Evolutionary conservation across 1,139 yeast genomes (phyloP).

Genomic region (Kurtzmaniella natalensis): DNA sequence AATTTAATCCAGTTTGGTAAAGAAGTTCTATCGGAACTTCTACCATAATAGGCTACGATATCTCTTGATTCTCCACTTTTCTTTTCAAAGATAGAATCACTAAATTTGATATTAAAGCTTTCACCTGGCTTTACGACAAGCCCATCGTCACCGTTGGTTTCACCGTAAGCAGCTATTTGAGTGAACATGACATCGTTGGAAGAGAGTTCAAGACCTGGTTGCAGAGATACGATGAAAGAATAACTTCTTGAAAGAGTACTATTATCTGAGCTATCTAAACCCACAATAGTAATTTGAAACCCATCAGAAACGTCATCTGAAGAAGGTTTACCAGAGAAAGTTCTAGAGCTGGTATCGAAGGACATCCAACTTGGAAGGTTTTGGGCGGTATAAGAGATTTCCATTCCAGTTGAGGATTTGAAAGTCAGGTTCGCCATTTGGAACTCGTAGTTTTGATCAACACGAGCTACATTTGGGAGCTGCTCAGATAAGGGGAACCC

Average conservation of each 20-base stretch:
- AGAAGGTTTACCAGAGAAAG: slow-evolving; percentile 69
- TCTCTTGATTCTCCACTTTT: slow-evolving; percentile 39
- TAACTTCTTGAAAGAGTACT: slow-evolving; percentile 45
- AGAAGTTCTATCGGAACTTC: slow-evolving; percentile 76
- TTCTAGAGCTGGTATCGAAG: slow-evolving; percentile 58
- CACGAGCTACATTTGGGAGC: slow-evolving; percentile 82
- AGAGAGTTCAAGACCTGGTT: slow-evolving; percentile 46
- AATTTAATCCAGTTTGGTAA: slow-evolving; percentile 87
- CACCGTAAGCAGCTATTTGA: slow-evolving; percentile 54
- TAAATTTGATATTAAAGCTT: slow-evolving; percentile 59
- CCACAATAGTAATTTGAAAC: slow-evolving; percentile 47
- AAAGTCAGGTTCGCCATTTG: slow-evolving; percentile 71
- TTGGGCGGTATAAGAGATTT: slow-evolving; percentile 51
- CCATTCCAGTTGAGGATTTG: slow-evolving; percentile 39
- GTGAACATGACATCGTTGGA: slow-evolving; percentile 37
- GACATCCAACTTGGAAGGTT: slow-evolving; percentile 73
- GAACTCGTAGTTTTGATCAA: slow-evolving; percentile 59
- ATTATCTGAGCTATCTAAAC: slow-evolving; percentile 54
- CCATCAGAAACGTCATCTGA: slow-evolving; percentile 38
- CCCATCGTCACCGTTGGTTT: slow-evolving; percentile 70
- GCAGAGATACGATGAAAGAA: slow-evolving; percentile 54
- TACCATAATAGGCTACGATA: slow-evolving; percentile 75
- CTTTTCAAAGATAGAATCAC: slow-evolving; percentile 49
- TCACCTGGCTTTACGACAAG: slow-evolving; percentile 71
- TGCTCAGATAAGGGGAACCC: slow-evolving; percentile 84